Percentiles rank a stretch among this genome's conserved stretches.
Evolutionary conservation across 1,284 basidiomycete genomes (phyloP).

Genomic region (Pyrrhoderma lamaoense): DNA sequence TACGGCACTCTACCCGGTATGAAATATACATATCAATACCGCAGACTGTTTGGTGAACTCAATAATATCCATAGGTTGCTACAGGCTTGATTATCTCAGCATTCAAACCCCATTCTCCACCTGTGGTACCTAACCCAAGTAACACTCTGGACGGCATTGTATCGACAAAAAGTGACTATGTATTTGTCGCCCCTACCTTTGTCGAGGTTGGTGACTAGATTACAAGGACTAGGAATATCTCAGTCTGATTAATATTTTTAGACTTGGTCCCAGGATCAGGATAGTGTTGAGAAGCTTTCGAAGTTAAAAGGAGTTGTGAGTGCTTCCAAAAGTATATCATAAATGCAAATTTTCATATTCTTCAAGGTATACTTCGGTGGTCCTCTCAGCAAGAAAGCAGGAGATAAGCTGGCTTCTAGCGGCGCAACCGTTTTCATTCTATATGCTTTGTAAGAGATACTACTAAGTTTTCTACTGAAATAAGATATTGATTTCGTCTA

Average conservation of each 20-base stretch:
- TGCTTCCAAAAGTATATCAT: background rate
- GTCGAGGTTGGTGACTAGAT: slow-evolving; percentile 12
- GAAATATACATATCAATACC: no score
- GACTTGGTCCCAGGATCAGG: slow-evolving; percentile 12
- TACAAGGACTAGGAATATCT: background rate
- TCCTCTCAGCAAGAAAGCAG: slow-evolving; percentile 24
- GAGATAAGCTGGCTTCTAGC: slow-evolving; percentile 22
- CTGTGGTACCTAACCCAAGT: slow-evolving; percentile 15
- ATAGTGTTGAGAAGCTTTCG: background rate
- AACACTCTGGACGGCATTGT: slow-evolving; percentile 10
- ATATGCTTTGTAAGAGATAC: slow-evolving; percentile 12
- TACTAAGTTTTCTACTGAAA: background rate
- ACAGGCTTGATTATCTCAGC: slow-evolving; percentile 8
- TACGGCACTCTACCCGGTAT: slow-evolving; percentile 1
- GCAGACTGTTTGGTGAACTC: no score
- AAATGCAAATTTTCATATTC: background rate
- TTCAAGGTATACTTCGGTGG: slow-evolving; percentile 26
- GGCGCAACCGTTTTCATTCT: slow-evolving; percentile 20
- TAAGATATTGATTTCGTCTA: background rate
- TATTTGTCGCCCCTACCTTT: slow-evolving; percentile 12
- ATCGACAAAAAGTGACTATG: slow-evolving; percentile 5
- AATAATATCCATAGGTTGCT: slow-evolving; percentile 1
- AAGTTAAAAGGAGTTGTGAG: slow-evolving; percentile 11
- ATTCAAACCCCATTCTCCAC: slow-evolving; percentile 14
- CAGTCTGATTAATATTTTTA: background rate